Evolutionary conservation across 495 filamentous ascomycete genomes (phyloP).

Genomic region (Penicillium lagena): DNA sequence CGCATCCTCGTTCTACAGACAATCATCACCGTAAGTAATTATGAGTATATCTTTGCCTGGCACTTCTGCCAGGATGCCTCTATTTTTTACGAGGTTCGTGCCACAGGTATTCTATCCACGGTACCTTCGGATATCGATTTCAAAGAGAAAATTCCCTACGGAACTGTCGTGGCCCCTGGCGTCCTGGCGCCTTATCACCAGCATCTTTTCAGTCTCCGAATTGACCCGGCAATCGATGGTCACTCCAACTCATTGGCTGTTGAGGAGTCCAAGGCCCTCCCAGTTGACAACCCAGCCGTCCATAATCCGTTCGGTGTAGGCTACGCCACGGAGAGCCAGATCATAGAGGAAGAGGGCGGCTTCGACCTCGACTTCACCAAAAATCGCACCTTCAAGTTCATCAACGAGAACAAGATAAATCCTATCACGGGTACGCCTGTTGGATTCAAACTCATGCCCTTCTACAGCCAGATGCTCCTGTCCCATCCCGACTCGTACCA

Average conservation of each 20-base stretch:
- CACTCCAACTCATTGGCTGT: conserved; percentile 57
- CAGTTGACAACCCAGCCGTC: conserved; percentile 39
- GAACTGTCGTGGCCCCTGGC: conserved; percentile 79
- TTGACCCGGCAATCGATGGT: conserved; percentile 79
- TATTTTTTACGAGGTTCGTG: conserved; percentile 71
- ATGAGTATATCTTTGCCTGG: conserved; percentile 83
- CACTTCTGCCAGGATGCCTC: conserved; percentile 78
- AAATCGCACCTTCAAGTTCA: conserved; percentile 74
- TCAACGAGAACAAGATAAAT: conserved; percentile 64
- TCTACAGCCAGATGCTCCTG: conserved; percentile 72
- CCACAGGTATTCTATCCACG: conserved; percentile 83
- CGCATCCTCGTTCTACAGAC: conserved; percentile 60
- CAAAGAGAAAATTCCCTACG: conserved; percentile 52
- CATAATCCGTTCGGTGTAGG: conserved; percentile 75
- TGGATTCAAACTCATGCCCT: conserved; percentile 69
- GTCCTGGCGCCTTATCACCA: conserved; percentile 77
- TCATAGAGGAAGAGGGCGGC: conserved; percentile 52
- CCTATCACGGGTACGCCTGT: conserved; percentile 66
- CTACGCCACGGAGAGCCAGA: conserved; percentile 52
- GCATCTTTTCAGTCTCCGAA: conserved; percentile 81
- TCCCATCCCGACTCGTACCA: conserved; percentile 64
- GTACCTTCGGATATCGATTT: conserved; percentile 59
- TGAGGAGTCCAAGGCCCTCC: conserved; percentile 65
- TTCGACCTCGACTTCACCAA: conserved; percentile 54
- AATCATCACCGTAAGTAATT: conserved; percentile 76